phyloP scores from a whole-genome alignment of 1,284 basidiomycete species.

The Rhodotorula sp. region DNA sequence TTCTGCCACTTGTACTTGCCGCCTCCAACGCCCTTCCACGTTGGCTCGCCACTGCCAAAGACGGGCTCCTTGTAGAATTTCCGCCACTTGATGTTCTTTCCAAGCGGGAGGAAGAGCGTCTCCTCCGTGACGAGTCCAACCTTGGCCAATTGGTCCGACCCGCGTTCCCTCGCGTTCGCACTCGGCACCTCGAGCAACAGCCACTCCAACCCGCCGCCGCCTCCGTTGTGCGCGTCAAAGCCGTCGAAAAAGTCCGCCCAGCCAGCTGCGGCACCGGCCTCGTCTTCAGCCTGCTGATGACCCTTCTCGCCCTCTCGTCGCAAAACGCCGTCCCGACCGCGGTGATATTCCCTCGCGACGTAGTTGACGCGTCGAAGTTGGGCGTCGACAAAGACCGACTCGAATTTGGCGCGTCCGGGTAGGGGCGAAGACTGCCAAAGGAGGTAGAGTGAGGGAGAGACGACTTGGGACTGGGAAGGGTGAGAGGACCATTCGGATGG shows the following conservation, averaged over 20 bases:
- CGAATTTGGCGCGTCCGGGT: neutral
- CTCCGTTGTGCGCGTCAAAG: conserved; percentile 1
- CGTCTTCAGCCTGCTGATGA: neutral
- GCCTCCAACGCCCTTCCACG: conserved; percentile 21
- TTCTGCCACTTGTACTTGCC: conserved; percentile 11
- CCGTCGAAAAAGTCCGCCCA: conserved; percentile 14
- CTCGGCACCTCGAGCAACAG: conserved; percentile 10
- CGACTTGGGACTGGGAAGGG: neutral
- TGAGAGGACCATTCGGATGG: conserved; percentile 6
- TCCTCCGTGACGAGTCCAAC: conserved; percentile 20
- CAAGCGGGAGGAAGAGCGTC: conserved; percentile 11
- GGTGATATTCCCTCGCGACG: conserved; percentile 14
- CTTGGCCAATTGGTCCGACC: conserved; percentile 8
- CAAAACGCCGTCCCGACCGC: conserved; percentile 3
- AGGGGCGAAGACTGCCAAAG: neutral
- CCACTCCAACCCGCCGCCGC: conserved; percentile 7
- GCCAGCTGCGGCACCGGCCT: neutral
- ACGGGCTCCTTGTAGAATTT: conserved; percentile 8
- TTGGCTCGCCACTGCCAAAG: conserved; percentile 7
- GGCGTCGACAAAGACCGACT: conserved; percentile 10
- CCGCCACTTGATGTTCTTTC: conserved; percentile 12
- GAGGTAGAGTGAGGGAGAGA: conserved; percentile 16
- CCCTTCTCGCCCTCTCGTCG: neutral
- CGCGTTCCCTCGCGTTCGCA: neutral
- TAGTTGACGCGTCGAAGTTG: conserved; percentile 1